phyloP scores from a whole-genome alignment of 1,284 basidiomycete species.

The Ustilago vetiveriae region DNA sequence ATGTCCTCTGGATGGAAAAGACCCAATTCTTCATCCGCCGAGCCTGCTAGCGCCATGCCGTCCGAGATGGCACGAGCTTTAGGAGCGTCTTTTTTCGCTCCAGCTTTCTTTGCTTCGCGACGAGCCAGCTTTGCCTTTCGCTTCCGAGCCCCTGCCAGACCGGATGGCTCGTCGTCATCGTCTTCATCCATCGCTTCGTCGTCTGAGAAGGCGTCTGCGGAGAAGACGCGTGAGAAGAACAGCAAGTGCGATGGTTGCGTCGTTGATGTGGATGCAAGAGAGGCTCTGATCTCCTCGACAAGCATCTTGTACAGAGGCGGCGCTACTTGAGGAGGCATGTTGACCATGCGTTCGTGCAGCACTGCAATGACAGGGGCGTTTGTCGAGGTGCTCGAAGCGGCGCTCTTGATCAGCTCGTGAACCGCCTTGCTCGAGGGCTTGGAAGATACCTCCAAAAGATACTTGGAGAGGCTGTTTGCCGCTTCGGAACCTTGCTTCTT shows the following conservation, averaged over 20 bases:
- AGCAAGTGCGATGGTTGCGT: slow-evolving; percentile 49
- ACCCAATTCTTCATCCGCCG: slow-evolving; percentile 50
- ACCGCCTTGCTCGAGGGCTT: slow-evolving; percentile 39
- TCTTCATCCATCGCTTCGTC: slow-evolving; percentile 60
- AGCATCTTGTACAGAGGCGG: slow-evolving; percentile 65
- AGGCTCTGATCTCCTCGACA: slow-evolving; percentile 47
- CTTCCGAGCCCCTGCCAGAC: slow-evolving; percentile 55
- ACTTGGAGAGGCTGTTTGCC: slow-evolving; percentile 34
- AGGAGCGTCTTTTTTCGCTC: slow-evolving; percentile 41
- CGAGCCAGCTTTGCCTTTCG: slow-evolving; percentile 44
- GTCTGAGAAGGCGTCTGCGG: slow-evolving; percentile 58
- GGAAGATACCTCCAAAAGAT: slow-evolving; percentile 39
- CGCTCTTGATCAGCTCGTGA: slow-evolving; percentile 40
- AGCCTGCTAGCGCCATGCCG: slow-evolving; percentile 19
- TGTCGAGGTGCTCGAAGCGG: slow-evolving; percentile 30
- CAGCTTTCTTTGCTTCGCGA: slow-evolving; percentile 45
- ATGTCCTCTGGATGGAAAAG: slow-evolving; percentile 65
- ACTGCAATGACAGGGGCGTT: slow-evolving; percentile 47
- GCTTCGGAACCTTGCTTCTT: slow-evolving; percentile 19
- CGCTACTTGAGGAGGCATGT: slow-evolving; percentile 59
- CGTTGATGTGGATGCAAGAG: slow-evolving; percentile 13
- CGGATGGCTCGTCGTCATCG: slow-evolving; percentile 54
- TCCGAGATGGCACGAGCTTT: slow-evolving; percentile 37
- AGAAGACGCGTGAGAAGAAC: slow-evolving; percentile 64
- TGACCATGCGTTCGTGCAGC: slow-evolving; percentile 65